These are phyloP conservation scores for Rhododendron vialii DNA, from an alignment of 148 eudicot genomes.

Conservation along the genomic window DNA sequence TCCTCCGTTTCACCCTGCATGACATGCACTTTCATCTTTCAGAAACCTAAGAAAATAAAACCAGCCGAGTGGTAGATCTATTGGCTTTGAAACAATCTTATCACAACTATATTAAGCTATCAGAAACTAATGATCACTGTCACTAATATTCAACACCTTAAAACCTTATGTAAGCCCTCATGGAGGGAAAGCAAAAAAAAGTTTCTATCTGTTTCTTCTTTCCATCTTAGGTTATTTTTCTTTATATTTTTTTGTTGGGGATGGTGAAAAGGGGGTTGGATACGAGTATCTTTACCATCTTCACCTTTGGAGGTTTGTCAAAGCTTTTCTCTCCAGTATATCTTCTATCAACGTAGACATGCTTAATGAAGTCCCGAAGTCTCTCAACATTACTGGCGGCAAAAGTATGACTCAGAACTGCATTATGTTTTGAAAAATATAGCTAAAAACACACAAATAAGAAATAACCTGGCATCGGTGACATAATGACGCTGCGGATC, in stretches of 20 bases:
- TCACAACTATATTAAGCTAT: background rate
- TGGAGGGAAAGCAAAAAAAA: background rate
- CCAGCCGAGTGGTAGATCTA: background rate
- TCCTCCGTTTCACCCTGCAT: constrained; percentile 73
- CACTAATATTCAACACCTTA: constrained; percentile 74
- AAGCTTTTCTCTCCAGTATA: constrained; percentile 75
- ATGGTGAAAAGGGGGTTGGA: background rate
- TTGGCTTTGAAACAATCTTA: background rate
- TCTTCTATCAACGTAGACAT: constrained; percentile 92
- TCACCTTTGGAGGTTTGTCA: constrained; percentile 66
- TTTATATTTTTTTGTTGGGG: background rate
- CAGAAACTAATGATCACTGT: background rate
- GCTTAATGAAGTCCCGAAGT: constrained; percentile 84
- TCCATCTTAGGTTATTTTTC: background rate
- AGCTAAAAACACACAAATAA: constrained; percentile 2
- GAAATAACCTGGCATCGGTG: constrained; percentile 75
- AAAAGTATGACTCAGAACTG: constrained; percentile 11
- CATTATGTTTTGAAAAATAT: background rate
- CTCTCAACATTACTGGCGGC: constrained; percentile 70
- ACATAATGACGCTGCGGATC: constrained; percentile 63
- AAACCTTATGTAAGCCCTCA: constrained; percentile 77
- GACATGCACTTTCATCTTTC: constrained; percentile 16
- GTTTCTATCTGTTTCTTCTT: constrained; percentile 11
- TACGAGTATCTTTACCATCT: constrained; percentile 38
- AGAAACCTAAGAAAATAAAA: constrained; percentile 2